Percentiles rank a stretch among this genome's conserved stretches.
These are phyloP conservation scores for Kazachstania sp. DNA, from an alignment of 1,139 yeast genomes.

Conservation along the genomic window DNA sequence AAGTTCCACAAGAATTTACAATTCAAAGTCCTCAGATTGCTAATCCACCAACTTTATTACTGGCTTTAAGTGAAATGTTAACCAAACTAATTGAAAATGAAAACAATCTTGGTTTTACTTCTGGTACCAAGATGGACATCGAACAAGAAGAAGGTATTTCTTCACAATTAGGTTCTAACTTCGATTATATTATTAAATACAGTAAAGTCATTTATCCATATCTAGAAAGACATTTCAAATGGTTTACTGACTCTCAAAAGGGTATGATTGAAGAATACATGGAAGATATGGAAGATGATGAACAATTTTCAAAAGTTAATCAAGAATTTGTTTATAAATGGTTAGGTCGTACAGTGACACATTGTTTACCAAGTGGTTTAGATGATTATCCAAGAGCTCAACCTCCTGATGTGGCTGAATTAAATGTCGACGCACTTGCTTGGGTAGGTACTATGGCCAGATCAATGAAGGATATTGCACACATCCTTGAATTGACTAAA, in stretches of 20 bases:
- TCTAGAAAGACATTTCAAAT: conserved; percentile 66
- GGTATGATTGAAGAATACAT: conserved; percentile 61
- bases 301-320: conserved; percentile 31
- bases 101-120: conserved; percentile 6
- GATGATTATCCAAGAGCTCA: conserved; percentile 91
- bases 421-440: conserved; percentile 78
- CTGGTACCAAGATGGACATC: neutral
- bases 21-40: conserved; percentile 87
- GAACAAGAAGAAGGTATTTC: conserved; percentile 8
- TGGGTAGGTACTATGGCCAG: conserved; percentile 94
- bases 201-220: conserved; percentile 67
- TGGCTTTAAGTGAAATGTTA: conserved; percentile 63
- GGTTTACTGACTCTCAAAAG: conserved; percentile 76
- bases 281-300: conserved; percentile 22
- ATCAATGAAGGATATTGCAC: conserved; percentile 69
- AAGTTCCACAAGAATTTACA: conserved; percentile 80
- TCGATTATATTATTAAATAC: conserved; percentile 53
- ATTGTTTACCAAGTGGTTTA: conserved; percentile 85
- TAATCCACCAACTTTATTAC: conserved; percentile 89
- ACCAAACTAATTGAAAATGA: conserved; percentile 36
- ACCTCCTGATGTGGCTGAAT: conserved; percentile 78
- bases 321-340: conserved; percentile 74
- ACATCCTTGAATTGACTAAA: conserved; percentile 46
- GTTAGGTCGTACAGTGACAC: conserved; percentile 84
- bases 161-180: conserved; percentile 27